Conservation (phyloP, 257 asterid genomes). For the Solanum pennellii region DNA sequence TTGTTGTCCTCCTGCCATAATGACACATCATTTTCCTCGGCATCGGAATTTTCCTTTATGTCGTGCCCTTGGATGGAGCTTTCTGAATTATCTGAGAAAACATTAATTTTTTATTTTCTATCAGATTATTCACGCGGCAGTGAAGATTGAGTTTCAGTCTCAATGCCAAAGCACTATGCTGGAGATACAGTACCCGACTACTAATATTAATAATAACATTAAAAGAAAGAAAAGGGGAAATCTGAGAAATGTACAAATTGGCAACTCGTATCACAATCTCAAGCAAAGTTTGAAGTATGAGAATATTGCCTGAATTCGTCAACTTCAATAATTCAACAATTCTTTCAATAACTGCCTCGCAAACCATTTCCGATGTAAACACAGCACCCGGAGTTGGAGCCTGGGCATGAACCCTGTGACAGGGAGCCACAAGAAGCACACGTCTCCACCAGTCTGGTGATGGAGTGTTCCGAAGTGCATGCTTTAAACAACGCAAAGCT, state of each 20-base stretch:
- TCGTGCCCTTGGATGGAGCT: neutral
- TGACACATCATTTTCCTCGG: too few species aligned
- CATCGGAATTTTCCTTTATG: neutral
- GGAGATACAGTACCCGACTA: neutral
- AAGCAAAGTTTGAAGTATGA: neutral
- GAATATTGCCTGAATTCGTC: slow-evolving; percentile 75
- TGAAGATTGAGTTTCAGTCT: neutral
- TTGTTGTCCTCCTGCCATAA: too few species aligned
- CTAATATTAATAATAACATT: neutral
- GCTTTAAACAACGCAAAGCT: slow-evolving; percentile 91
- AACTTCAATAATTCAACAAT: slow-evolving; percentile 74
- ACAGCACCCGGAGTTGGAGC: slow-evolving; percentile 88
- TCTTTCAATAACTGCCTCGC: slow-evolving; percentile 93
- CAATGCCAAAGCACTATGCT: neutral
- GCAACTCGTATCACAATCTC: neutral
- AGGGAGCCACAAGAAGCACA: slow-evolving; percentile 92
- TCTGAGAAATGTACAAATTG: neutral
- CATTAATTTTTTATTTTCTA: neutral
- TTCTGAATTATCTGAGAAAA: neutral
- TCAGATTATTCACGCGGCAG: neutral
- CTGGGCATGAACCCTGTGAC: slow-evolving; percentile 70
- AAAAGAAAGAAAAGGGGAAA: neutral
- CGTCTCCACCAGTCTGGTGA: slow-evolving; percentile 99
- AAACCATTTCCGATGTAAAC: slow-evolving; percentile 92
- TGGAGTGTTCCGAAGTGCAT: slow-evolving; percentile 95